These are phyloP conservation scores for Talaromyces verruculosus DNA, from an alignment of 2,329 filamentous ascomycete genomes.

Conservation along the genomic window DNA sequence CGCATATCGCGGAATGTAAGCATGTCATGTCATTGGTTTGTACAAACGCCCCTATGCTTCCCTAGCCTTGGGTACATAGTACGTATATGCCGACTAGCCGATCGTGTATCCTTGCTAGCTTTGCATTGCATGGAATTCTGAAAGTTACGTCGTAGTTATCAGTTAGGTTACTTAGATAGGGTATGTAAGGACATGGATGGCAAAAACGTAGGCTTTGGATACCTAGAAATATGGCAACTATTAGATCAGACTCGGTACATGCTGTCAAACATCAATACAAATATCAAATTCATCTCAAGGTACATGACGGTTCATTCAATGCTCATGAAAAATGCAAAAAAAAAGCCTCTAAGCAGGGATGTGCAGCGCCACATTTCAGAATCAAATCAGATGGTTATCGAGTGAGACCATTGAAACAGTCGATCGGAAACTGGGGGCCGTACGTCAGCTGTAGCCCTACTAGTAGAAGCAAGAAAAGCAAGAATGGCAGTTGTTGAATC, in stretches of 20 bases:
- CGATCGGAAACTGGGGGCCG: not conserved
- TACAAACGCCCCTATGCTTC: not conserved
- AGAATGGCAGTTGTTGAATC: not conserved
- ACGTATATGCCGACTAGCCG: slow-evolving; percentile 1
- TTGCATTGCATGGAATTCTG: not conserved
- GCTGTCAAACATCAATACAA: not conserved
- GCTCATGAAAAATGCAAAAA: slow-evolving; percentile 3
- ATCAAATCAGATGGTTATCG: not conserved
- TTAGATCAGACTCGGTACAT: slow-evolving; percentile 4
- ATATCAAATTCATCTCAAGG: not conserved
- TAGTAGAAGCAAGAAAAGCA: not conserved
- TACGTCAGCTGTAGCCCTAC: not conserved
- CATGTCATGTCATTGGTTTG: not conserved
- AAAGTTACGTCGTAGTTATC: not conserved
- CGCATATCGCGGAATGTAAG: slow-evolving; percentile 6
- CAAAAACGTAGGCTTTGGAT: not conserved
- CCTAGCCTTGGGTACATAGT: too few species aligned
- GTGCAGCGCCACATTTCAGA: not conserved
- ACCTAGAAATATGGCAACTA: not conserved
- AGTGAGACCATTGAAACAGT: not conserved
- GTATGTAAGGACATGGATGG: slow-evolving; percentile 1
- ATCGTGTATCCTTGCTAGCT: slow-evolving; percentile 1
- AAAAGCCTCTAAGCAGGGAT: not conserved
- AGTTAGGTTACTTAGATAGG: not conserved
- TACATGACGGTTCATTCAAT: slow-evolving; percentile 3